Evolutionary conservation across 2,329 filamentous ascomycete species (phyloP), one percentile per base, ranked within the genome.

Genomic region (Chaetomiaceae sp.): DNA sequence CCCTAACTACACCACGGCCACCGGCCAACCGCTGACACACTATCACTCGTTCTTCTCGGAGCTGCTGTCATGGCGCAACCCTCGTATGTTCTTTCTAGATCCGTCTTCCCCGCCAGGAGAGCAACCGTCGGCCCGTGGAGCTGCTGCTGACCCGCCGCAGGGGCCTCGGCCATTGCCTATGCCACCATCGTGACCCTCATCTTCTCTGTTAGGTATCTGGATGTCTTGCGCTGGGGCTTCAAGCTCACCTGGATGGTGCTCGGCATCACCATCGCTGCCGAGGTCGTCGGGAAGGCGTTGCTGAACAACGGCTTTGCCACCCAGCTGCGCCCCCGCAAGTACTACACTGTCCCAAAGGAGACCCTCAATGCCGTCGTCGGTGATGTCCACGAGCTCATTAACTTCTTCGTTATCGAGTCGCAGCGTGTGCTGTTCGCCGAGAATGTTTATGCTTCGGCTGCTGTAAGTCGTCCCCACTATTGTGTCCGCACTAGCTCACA

Each of bases 11-110:
- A 70, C 71, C 27, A 71, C 78, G 58, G 77, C 76, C 51, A 81
- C 76, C 38, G 78, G 77, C 58, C 78, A 83, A 64, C 75, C 75
- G 41, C 65, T 84, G 60, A 84, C 79, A 49, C 79, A 83, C 65
- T 86, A 84, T 64, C 81, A 85, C 69, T 84, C 80, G 14, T 79
- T 84, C 67, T 85, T 86, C 66, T 76, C 75, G 41, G 79, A 83
- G 63, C 72, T 86, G 47, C 70, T 86, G 51, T 84, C 81, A 56
- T 85, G 82, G 79, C 74, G 82, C 61, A 81, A 83, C 63, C 79
- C 79, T 61, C 76, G 79, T 81, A 72, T 61, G 76, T 71, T n/a
- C 4, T n/a, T n/a, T n/a, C n/a, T n/a, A n/a, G n/a, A n/a, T n/a
- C n/a, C n/a, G n/a, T n/a, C n/a, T n/a, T n/a, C n/a, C n/a, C n/a